phyloP scores from a whole-genome alignment of 139 green algal species.

The Tetraselmis striata region DNA sequence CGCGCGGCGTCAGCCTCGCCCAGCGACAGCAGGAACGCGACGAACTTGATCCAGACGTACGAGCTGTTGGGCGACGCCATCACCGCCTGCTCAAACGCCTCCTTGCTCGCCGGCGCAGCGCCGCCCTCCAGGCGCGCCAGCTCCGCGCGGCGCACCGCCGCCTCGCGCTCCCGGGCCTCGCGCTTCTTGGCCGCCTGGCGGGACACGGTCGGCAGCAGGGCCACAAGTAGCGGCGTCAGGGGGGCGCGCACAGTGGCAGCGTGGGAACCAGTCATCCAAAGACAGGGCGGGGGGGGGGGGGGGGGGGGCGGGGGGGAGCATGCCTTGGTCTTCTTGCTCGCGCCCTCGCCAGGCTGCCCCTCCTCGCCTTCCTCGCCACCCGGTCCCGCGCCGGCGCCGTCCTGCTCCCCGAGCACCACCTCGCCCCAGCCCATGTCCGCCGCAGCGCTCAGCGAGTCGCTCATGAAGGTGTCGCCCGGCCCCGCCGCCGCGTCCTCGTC shows the following conservation, averaged over 20 bases:
- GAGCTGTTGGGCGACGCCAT: conserved; percentile 67
- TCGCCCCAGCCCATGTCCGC: background rate
- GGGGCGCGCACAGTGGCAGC: too few relatives aligned
- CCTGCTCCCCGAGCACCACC: background rate
- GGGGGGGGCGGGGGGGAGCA: too few relatives aligned
- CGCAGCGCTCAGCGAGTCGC: background rate
- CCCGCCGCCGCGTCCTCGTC: background rate
- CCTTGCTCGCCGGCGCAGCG: conserved; percentile 43
- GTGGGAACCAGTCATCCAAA: too few relatives aligned
- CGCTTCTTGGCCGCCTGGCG: conserved; percentile 55
- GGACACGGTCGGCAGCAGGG: too few relatives aligned
- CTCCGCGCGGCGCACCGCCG: conserved; percentile 52
- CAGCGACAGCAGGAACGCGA: conserved; percentile 80
- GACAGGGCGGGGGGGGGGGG: too few relatives aligned
- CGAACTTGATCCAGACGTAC: conserved; percentile 92
- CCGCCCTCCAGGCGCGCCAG: conserved; percentile 35
- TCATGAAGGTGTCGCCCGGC: background rate
- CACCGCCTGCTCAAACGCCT: conserved; percentile 78
- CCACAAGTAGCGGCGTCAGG: too few relatives aligned
- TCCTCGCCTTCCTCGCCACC: background rate
- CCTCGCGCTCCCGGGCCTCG: conserved; percentile 44
- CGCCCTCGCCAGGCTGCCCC: background rate
- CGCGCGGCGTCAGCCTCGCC: conserved; percentile 68
- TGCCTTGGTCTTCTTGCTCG: background rate
- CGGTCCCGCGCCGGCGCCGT: background rate